Conservation (phyloP, 1,139 yeast genomes). For the Suhomyces terraborum region DNA sequence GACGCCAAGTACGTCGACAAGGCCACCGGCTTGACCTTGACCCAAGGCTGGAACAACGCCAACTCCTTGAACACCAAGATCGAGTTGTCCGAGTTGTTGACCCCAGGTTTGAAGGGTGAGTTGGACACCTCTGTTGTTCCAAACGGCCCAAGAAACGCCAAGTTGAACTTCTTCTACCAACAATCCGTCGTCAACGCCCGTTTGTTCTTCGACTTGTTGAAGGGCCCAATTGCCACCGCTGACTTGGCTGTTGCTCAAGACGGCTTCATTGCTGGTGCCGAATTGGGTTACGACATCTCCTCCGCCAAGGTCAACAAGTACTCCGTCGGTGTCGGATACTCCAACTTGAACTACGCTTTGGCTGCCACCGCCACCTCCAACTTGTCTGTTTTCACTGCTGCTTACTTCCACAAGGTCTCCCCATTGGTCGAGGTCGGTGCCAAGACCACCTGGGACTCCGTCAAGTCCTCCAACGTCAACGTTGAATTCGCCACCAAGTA, state of each 20-base stretch:
- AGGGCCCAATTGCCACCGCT: constrained; percentile 95
- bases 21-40: constrained; percentile 87
- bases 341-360: constrained; percentile 83
- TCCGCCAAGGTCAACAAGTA: constrained; percentile 92
- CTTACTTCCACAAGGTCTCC: constrained; percentile 95
- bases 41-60: constrained; percentile 98
- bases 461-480: constrained; percentile 64
- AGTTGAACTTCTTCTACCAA: constrained; percentile 86
- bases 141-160: constrained; percentile 84
- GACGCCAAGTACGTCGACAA: constrained; percentile 95
- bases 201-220: constrained; percentile 91
- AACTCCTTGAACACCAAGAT: constrained; percentile 90
- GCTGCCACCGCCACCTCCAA: constrained; percentile 89
- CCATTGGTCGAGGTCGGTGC: constrained; percentile 96
- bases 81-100: constrained; percentile 87
- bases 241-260: constrained; percentile 94
- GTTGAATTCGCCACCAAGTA: constrained; percentile 97
- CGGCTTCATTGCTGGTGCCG: constrained; percentile 97
- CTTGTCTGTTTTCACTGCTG: constrained; percentile 89
- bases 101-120: constrained; percentile 95
- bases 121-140: constrained; percentile 88
- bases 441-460: constrained; percentile 93
- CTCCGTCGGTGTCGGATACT: constrained; percentile 93
- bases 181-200: constrained; percentile 94
- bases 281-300: constrained; percentile 93